These are phyloP conservation scores for Paraphaeosphaeria sporulosa DNA, from an alignment of 2,329 filamentous ascomycete genomes.

Conservation along the genomic window DNA sequence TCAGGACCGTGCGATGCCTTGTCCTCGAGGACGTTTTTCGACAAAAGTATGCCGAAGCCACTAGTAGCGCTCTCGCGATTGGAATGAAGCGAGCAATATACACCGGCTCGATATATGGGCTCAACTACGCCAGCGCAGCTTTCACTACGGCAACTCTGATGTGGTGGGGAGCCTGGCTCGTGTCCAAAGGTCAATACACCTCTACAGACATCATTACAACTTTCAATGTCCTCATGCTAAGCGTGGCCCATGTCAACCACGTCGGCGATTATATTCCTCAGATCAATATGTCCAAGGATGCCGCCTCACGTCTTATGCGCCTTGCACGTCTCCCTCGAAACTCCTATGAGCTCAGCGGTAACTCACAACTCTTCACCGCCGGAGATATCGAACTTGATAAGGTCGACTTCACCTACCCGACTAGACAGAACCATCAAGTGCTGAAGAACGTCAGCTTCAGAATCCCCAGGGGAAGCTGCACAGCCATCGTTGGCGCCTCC, in stretches of 20 bases:
- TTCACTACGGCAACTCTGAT: slow-evolving; percentile 82
- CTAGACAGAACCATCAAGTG: slow-evolving; percentile 60
- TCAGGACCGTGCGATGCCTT: slow-evolving; percentile 78
- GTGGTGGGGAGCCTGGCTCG: slow-evolving; percentile 77
- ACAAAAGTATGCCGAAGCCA: slow-evolving; percentile 65
- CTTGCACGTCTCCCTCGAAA: slow-evolving; percentile 68
- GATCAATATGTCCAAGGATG: slow-evolving; percentile 75
- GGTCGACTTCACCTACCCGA: slow-evolving; percentile 77
- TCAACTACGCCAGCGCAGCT: slow-evolving; percentile 76
- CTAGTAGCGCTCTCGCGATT: slow-evolving; percentile 61
- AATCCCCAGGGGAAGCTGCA: slow-evolving; percentile 69
- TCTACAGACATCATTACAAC: slow-evolving; percentile 73
- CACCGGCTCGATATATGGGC: slow-evolving; percentile 75
- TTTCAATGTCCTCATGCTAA: slow-evolving; percentile 84
- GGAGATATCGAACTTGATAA: slow-evolving; percentile 67
- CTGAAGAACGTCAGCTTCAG: slow-evolving; percentile 71
- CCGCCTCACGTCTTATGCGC: slow-evolving; percentile 74
- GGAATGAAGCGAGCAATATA: slow-evolving; percentile 73
- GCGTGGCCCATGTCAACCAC: slow-evolving; percentile 74
- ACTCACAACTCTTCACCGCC: slow-evolving; percentile 51
- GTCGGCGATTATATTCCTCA: slow-evolving; percentile 81
- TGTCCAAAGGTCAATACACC: slow-evolving; percentile 58
- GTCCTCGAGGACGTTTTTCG: slow-evolving; percentile 77
- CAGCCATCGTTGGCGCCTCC: slow-evolving; percentile 82
- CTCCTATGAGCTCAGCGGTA: slow-evolving; percentile 67